phyloP scores from a whole-genome alignment of 345 rosid genomes.

The Lepidium didymum region DNA sequence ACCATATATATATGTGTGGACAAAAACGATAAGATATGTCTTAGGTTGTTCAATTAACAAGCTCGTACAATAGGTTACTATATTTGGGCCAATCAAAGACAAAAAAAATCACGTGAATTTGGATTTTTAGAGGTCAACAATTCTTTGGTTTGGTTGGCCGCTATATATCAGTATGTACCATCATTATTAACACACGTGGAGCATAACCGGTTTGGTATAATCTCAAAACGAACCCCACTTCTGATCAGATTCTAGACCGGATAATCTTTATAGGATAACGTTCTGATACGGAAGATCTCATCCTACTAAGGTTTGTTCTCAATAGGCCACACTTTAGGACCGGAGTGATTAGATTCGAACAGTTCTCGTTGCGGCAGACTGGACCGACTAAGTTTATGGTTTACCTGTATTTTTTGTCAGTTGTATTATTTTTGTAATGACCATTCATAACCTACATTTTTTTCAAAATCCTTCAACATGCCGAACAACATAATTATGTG shows the following conservation, averaged over 20 bases:
- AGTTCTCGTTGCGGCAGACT: too few relatives aligned
- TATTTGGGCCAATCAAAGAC: conserved; percentile 12
- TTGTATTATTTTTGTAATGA: too few relatives aligned
- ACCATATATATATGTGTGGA: not conserved
- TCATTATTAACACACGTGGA: conserved; percentile 9
- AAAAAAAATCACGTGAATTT: conserved; percentile 17
- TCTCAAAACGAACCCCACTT: conserved; percentile 13
- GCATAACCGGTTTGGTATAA: too few relatives aligned
- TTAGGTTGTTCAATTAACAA: conserved; percentile 21
- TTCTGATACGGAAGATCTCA: conserved; percentile 14
- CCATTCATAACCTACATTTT: too few relatives aligned
- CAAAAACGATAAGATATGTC: conserved; percentile 10
- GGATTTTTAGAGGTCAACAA: conserved; percentile 2
- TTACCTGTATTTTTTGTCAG: too few relatives aligned
- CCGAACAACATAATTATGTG: too few relatives aligned
- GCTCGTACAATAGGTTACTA: conserved; percentile 17
- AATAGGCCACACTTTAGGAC: not conserved
- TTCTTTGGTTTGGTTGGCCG: conserved; percentile 13
- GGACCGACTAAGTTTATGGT: too few relatives aligned
- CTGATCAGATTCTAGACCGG: conserved; percentile 29
- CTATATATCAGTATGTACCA: not conserved
- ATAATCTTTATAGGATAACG: conserved; percentile 10
- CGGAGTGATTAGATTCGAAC: not conserved
- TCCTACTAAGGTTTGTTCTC: conserved; percentile 12
- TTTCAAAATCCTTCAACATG: too few relatives aligned